Base-by-base conservation (phyloP, 2,329 filamentous ascomycete species). In the Fusarium begoniae region DNA sequence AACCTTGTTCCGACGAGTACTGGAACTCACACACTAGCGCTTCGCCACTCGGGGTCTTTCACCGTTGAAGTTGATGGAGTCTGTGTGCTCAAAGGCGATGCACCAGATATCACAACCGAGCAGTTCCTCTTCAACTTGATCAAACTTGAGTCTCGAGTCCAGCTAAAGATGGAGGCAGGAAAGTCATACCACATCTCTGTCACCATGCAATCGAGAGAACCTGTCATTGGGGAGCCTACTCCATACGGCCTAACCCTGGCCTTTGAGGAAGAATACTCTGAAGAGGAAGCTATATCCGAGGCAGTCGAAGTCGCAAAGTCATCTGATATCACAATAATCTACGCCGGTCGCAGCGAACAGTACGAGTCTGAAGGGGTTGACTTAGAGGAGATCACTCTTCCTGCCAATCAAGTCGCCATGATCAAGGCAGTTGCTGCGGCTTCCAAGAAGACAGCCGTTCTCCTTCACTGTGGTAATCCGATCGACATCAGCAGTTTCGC, bases 61-160 rank as follows among this genome's bases (percentile, higher is more conserved):
- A 28, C 0, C 0, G 0, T 58, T 3, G 43, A 35, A 1, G 18
- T 58, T 3, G 32, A 50, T 1, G 24, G 41, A 0, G 12, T n/a
- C 3, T 48, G 3, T 3, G 24, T 58, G 2, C 20, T 50, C 4
- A 58, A 35, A 4, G 30, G 32, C 0, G 15, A 18, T 48, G 41
- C 41, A 8, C 55, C 41, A 0, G 6, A 58, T 4, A n/a, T 58
- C 1, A 58, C 55, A 30, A 58, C 55, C 2, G 55, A 58, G 15
- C 55, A 58, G 3, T 58, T 58, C 8, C n/a, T 58, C 1, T 58
- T 58, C 24, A 58, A 58, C 20, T 0, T 58, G 7, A 10, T 35
- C 28, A 58, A 50, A 2, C 18, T 58, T 1, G 55, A 58, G 20
- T 58, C 55, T 1, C 4, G 20, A 3, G 24, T 58, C 0, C 0